phyloP scores from a whole-genome alignment of 768 basidiomycete species.

The Termitomyces bulborhizus region DNA sequence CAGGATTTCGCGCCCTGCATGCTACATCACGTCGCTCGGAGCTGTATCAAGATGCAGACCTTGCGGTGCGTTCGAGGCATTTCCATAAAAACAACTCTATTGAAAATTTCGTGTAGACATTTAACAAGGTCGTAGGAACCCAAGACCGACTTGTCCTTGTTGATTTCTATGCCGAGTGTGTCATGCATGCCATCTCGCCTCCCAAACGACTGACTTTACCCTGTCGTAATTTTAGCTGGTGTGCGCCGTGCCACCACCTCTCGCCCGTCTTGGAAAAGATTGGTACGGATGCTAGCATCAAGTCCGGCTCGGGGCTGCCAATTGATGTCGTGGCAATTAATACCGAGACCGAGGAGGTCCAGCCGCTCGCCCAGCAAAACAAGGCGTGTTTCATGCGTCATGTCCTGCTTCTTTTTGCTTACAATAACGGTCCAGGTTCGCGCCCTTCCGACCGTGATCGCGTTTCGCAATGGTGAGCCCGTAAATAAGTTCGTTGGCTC shows the following conservation, averaged over 20 bases:
- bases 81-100: not conserved
- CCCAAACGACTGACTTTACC: not conserved
- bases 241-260: slow-evolving; percentile 66
- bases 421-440: slow-evolving; percentile 41
- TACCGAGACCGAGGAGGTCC: slow-evolving; percentile 48
- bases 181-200: slow-evolving; percentile 10
- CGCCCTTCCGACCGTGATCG: slow-evolving; percentile 77
- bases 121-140: slow-evolving; percentile 28
- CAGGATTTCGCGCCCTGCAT: slow-evolving; percentile 27
- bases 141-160: slow-evolving; percentile 57
- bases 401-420: not conserved
- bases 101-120: slow-evolving; percentile 25
- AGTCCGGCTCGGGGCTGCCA: slow-evolving; percentile 47
- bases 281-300: slow-evolving; percentile 34
- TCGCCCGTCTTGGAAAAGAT: slow-evolving; percentile 64
- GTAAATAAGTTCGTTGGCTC: slow-evolving; percentile 63
- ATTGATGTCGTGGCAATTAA: slow-evolving; percentile 73
- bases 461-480: slow-evolving; percentile 59
- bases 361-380: slow-evolving; percentile 43
- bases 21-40: slow-evolving; percentile 30
- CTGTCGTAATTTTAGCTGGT: slow-evolving; percentile 52
- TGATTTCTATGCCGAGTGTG: slow-evolving; percentile 79
- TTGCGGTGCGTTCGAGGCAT: slow-evolving; percentile 29
- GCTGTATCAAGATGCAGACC: slow-evolving; percentile 40
- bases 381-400: slow-evolving; percentile 29